Base-by-base conservation (phyloP, 306 rosid genomes). In the Ormosia semicastrata region DNA sequence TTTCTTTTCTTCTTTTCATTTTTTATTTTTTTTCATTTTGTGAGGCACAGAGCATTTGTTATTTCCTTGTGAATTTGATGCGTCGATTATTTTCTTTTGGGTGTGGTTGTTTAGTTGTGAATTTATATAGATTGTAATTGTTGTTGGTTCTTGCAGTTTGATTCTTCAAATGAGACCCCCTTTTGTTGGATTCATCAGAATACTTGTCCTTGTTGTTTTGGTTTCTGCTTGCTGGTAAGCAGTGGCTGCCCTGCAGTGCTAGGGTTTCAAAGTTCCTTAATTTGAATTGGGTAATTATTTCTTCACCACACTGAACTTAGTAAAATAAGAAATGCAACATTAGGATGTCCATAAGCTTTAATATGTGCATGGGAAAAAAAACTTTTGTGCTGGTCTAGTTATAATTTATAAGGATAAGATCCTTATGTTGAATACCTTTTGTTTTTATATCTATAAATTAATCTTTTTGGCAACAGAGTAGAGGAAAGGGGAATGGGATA, bases 201-300 rank as follows among this genome's bases (percentile, higher is more conserved):
- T 66, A 37, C 47, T 83, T 64, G 37, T 65, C 33, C 78, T 78
- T 41, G 43, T 66, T 59, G 62, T 81, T 84, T 81, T 85, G 70
- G 7, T 85, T 62, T 86, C 81, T 47, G 64, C 89, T 81, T 74
- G 3, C 85, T 72, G 88, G 96, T 89, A 84, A 81, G 81, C 29
- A 46, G 8, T 57, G 40, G 56, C 73, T 64, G 13, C 77, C 11
- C 8, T 56, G 44, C 76, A 8, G n/a, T 63, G 47, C 77, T 66
- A 76, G 72, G 67, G 69, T 52, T 76, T 84, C 69, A n/a, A 64
- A 56, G 29, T 66, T 76, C 17, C 50, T 49, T 56, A 3, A 4
- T 77, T 39, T 64, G 4, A 64, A 72, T 56, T 40, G 43, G 12
- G 47, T 81, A 75, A 30, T 5, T 4, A 10, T 57, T 3, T 11